These are phyloP conservation scores for Macadamia tetraphylla DNA, from an alignment of 164 flowering plant species.

Conservation along the genomic window DNA sequence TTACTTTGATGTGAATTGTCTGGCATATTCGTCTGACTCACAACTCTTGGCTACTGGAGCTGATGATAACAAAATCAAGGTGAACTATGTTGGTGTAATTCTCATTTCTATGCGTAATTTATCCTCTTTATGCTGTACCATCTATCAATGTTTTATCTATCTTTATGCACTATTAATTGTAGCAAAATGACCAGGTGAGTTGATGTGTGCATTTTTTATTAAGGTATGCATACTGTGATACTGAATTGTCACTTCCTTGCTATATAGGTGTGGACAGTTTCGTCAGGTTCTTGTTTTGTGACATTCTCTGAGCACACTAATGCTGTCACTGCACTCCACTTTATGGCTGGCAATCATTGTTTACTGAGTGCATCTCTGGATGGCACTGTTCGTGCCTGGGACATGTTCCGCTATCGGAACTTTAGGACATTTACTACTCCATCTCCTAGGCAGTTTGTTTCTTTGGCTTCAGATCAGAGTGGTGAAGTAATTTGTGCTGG, in stretches of 20 bases:
- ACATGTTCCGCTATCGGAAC: slow-evolving; percentile 87
- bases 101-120: neutral
- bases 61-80: slow-evolving; percentile 98
- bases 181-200: neutral
- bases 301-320: slow-evolving; percentile 95
- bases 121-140: neutral
- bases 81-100: slow-evolving; percentile 13
- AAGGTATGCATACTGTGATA: neutral
- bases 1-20: slow-evolving; percentile 91
- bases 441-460: slow-evolving; percentile 85
- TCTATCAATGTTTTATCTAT: neutral
- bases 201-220: neutral
- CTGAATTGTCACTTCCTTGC: slow-evolving; percentile 19
- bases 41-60: slow-evolving; percentile 96
- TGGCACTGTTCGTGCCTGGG: slow-evolving; percentile 99
- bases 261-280: slow-evolving; percentile 91
- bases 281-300: slow-evolving; percentile 88
- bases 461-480: slow-evolving; percentile 90
- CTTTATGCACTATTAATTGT: neutral
- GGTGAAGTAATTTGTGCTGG: slow-evolving; percentile 99
- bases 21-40: slow-evolving; percentile 92
- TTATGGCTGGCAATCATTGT: slow-evolving; percentile 69
- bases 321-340: slow-evolving; percentile 95
- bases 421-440: slow-evolving; percentile 93
- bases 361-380: slow-evolving; percentile 95